Evolutionary conservation across 164 flowering plant species (phyloP).

Genomic region (Piper betle): DNA sequence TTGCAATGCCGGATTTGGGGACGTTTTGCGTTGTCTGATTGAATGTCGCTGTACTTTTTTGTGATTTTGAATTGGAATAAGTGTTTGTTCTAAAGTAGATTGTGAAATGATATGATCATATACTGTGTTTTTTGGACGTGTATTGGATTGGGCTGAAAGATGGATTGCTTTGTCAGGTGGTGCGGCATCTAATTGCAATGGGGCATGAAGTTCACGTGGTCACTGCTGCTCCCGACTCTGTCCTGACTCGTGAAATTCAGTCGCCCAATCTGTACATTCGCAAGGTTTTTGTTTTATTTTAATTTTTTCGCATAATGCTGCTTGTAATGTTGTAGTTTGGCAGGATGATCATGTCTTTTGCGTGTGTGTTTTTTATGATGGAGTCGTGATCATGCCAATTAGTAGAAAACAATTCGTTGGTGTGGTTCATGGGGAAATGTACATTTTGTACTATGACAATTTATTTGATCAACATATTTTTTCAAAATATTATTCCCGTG

Average conservation of each 20-base stretch:
- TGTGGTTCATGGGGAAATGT: too few species aligned
- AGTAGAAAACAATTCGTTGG: too few species aligned
- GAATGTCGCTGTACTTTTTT: too few species aligned
- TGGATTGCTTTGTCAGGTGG: neutral
- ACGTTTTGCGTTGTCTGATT: too few species aligned
- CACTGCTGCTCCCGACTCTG: constrained; percentile 1
- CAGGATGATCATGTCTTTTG: neutral
- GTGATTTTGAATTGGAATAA: neutral
- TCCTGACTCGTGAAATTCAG: neutral
- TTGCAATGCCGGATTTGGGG: too few species aligned
- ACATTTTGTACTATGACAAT: too few species aligned
- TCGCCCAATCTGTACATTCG: constrained; percentile 2
- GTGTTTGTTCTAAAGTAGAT: neutral
- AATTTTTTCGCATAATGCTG: neutral
- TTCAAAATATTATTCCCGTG: too few species aligned
- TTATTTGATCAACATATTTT: too few species aligned
- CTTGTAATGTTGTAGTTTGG: neutral
- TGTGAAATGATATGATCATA: neutral
- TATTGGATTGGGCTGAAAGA: neutral
- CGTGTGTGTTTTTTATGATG: too few species aligned
- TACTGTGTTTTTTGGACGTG: neutral
- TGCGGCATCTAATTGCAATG: constrained; percentile 1
- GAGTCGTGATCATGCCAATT: too few species aligned
- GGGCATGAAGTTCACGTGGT: constrained; percentile 3
- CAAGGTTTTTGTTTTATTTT: neutral